Conservation (phyloP, 768 basidiomycete species). For the Gelatoporia subvermispora region DNA sequence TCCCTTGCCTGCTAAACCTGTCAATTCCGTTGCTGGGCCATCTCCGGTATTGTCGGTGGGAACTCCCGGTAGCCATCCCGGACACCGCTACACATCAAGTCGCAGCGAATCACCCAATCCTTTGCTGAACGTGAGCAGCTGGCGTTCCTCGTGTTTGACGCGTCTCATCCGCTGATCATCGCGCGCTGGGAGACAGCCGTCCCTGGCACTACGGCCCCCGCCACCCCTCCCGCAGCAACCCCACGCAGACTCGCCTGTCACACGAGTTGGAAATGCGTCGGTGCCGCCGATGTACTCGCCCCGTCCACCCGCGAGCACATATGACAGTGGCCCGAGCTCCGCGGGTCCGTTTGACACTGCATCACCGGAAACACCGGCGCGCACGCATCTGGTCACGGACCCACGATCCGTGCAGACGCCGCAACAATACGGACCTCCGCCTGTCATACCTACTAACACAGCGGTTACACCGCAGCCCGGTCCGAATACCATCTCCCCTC, state of each 20-base stretch:
- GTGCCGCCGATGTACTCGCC: constrained; percentile 19
- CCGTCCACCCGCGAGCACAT: neutral
- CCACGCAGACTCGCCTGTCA: constrained; percentile 9
- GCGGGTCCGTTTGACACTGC: no score
- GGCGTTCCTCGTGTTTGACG: neutral
- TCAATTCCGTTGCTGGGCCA: constrained; percentile 10
- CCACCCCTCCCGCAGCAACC: constrained; percentile 21
- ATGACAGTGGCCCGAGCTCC: neutral
- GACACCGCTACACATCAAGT: neutral
- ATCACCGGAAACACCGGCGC: no score
- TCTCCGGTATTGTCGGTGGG: constrained; percentile 6
- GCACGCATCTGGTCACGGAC: no score
- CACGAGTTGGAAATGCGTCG: constrained; percentile 12
- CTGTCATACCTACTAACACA: no score
- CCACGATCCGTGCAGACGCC: no score
- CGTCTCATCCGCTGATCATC: constrained; percentile 6
- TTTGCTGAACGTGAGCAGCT: constrained; percentile 11
- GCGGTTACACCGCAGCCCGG: no score
- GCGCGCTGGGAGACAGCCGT: constrained; percentile 9
- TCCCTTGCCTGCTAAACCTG: constrained; percentile 36
- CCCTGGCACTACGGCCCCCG: constrained; percentile 17
- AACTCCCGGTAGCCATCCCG: constrained; percentile 8
- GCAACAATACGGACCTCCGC: no score
- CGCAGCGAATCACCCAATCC: constrained; percentile 6
- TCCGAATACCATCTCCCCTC: no score